Evolutionary conservation across 139 green algal species (phyloP), one percentile per base, ranked within the genome.

Genomic region (Closterium sp.): DNA sequence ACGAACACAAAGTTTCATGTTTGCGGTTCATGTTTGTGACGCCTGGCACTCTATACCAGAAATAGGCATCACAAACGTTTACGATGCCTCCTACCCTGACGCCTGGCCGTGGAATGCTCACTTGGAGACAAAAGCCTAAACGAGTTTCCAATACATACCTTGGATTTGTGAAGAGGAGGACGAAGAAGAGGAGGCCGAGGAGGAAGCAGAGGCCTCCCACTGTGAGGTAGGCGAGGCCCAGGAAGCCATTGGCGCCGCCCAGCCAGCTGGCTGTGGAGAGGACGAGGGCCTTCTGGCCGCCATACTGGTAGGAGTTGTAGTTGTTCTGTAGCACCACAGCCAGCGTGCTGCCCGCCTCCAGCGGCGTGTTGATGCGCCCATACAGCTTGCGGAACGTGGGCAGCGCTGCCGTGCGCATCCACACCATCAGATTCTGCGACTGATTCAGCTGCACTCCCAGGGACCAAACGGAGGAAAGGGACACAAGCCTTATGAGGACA

Each of bases 351-450:
- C 91, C 93, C 34, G 86, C 42, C 24, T 92, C 22, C 13, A 98
- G 90, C 79, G 92, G 62, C 19, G 62, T 9, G 24, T 96, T 84
- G 87, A 98, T 97, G n/a, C 70, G 29, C 27, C 95, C 97, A 89
- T 95, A 98, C 28, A 98, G 93, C 93, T 98, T 98, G 50, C 96
- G 93, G 86, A 97, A 95, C 1, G 88, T 94, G 21, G 94, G 93
- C 70, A 95, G 85, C 2, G 97, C 97, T 11, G 96, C 96, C 9
- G 97, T 96, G 31, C 97, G 95, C 97, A 99, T 98, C 98, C 98
- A 99, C 38, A 99, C 97, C 85, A 99, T 97, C 93, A 99, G 98
- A 50, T 98, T 97, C 96, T 99, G 95, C 88, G 98, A 95, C 79
- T 98, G n/a, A 50, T 94, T 29, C 73, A 94, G 70, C 89, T 92